A percentile compares a stretch with the other conserved stretches of the same genome.
phyloP scores from a whole-genome alignment of 225 moss, liverwort and hornwort genomes.

The Pseudoscleropodium purum region DNA sequence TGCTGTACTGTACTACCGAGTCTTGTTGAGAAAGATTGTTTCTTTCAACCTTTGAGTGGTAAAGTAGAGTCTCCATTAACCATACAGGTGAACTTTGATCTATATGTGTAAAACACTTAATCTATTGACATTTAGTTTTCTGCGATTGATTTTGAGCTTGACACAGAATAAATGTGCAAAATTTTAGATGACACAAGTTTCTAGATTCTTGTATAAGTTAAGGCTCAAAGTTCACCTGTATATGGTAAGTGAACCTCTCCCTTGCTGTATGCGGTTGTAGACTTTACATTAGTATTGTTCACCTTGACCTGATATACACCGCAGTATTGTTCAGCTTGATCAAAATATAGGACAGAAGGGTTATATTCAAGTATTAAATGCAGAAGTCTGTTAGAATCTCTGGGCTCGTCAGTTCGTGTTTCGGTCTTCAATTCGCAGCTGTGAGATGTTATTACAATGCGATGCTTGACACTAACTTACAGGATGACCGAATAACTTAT shows the following conservation, averaged over 20 bases:
- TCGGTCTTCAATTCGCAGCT: neutral
- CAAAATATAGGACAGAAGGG: neutral
- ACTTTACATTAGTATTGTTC: neutral
- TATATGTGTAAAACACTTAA: neutral
- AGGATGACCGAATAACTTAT: neutral
- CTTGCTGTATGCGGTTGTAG: neutral
- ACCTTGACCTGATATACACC: neutral
- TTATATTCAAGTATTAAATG: neutral
- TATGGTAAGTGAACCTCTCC: neutral
- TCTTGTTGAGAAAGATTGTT: neutral
- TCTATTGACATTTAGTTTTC: neutral
- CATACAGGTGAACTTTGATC: neutral
- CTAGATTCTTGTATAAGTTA: neutral
- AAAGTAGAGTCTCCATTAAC: neutral
- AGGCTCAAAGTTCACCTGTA: neutral
- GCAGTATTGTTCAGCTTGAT: too few relatives aligned
- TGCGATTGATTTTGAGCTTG: neutral
- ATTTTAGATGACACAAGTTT: neutral
- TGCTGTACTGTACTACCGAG: neutral
- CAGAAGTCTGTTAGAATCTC: neutral
- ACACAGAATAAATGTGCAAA: neutral
- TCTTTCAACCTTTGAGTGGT: neutral
- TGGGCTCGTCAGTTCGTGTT: neutral
- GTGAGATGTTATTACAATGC: neutral
- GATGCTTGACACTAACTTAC: neutral